Base-by-base conservation (phyloP, 352 stramenopile species). In the Pythium insidiosum region DNA sequence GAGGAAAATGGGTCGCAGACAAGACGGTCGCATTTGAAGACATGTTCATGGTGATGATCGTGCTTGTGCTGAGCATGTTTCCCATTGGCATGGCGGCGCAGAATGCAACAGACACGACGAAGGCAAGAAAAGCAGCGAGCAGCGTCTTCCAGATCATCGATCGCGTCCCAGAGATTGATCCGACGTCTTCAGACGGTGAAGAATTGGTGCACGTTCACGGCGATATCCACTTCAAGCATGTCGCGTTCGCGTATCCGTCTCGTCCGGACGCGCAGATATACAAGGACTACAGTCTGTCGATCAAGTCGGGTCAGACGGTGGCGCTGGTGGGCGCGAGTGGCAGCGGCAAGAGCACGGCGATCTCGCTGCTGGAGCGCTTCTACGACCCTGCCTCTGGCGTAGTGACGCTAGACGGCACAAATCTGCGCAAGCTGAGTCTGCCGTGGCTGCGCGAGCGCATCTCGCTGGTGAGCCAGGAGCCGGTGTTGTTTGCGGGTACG, bases 201-300 rank as follows among this genome's bases (percentile, higher is more conserved):
- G 56, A 51, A 10, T 39, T 73, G 2, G 28, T 44, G 0, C 34
- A 28, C 2, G 46, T 84, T 2, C 28, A 63, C 1, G 89, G 93
- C 10, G 58, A 74, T 21, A 63, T 96, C 43, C 28, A 66, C 12
- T 95, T 98, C 50, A 43, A 80, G 10, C 49, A 92, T 40, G 69
- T 98, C 13, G 47, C 38, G 6, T 98, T 98, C 58, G 61, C 73
- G 2, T 98, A 98, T 58, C 88, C 92, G 7, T 82, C 83, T 1
- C 56, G 89, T 21, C 74, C 73, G 1, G 71, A 89, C n/a, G n/a
- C n/a, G n/a, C n/a, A n/a, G n/a, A n/a, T n/a, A n/a, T n/a, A n/a
- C n/a, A n/a, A n/a, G n/a, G 6, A 55, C 69, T 10, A 41, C 33
- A 2, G 73, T 97, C 35, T 97, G 1, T 47, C 51, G n/a, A 75